Conservation (phyloP, 352 stramenopile genomes). For the Saprolegnia diclina region DNA sequence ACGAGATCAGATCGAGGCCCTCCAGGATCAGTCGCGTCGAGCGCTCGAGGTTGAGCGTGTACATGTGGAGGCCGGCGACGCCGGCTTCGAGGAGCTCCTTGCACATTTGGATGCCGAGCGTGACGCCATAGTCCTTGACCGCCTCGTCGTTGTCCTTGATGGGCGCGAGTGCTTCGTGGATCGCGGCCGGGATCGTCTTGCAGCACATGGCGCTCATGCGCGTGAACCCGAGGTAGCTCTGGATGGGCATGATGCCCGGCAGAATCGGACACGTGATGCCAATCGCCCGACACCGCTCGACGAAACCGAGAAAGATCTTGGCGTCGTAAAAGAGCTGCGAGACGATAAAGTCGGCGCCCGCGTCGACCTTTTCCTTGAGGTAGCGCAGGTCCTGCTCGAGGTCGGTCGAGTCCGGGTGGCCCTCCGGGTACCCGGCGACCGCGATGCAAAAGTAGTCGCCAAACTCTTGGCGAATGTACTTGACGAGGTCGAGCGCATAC, state of each 20-base stretch:
- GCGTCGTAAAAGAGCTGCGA: conserved; percentile 99
- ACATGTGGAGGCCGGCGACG: conserved; percentile 88
- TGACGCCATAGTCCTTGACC: conserved; percentile 94
- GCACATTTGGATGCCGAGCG: conserved; percentile 94
- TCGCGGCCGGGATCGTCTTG: conserved; percentile 87
- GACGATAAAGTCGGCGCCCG: conserved; percentile 97
- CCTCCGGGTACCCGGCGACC: conserved; percentile 98
- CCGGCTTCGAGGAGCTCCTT: conserved; percentile 88
- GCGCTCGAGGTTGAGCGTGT: conserved; percentile 92
- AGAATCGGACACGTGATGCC: conserved; percentile 96
- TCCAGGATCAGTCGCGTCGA: conserved; percentile 87
- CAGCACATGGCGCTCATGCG: conserved; percentile 98
- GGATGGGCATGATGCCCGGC: conserved; percentile 99
- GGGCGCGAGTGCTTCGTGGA: conserved; percentile 74
- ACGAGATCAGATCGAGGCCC: conserved; percentile 47
- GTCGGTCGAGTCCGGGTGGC: conserved; percentile 88
- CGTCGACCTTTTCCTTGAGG: conserved; percentile 97
- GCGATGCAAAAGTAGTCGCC: conserved; percentile 95
- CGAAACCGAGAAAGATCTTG: conserved; percentile 92
- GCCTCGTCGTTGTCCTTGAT: conserved; percentile 96
- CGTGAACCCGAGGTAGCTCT: conserved; percentile 95
- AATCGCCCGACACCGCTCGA: conserved; percentile 79
- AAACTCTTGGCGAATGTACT: conserved; percentile 94
- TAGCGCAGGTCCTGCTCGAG: conserved; percentile 93
- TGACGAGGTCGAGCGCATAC: conserved; percentile 95